These are phyloP conservation scores for Avena atlantica DNA, from an alignment of 176 grass and related monocot genomes.

Conservation along the genomic window DNA sequence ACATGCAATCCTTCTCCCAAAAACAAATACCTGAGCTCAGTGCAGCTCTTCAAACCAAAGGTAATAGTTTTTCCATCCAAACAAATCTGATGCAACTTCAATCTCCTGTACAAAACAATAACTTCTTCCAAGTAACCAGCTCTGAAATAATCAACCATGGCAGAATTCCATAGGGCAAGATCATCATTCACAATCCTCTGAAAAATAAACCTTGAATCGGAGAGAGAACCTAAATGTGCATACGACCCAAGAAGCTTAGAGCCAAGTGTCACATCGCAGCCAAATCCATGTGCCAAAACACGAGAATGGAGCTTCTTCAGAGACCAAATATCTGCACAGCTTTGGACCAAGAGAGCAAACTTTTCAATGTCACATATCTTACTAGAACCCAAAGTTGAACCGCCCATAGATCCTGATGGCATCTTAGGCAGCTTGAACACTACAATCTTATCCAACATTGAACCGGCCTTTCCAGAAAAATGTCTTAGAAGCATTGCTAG, in stretches of 20 bases:
- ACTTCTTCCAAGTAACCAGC: slow-evolving; percentile 53
- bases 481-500: background rate
- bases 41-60: slow-evolving; percentile 71
- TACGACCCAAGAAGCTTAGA: slow-evolving; percentile 54
- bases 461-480: slow-evolving; percentile 22
- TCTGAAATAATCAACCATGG: slow-evolving; percentile 63
- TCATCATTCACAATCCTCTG: slow-evolving; percentile 43
- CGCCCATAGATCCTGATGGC: slow-evolving; percentile 2
- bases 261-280: slow-evolving; percentile 41
- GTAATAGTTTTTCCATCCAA: slow-evolving; percentile 55
- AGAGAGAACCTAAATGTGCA: slow-evolving; percentile 47
- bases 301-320: slow-evolving; percentile 61
- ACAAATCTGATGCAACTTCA: slow-evolving; percentile 38
- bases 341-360: slow-evolving; percentile 32
- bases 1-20: slow-evolving; percentile 55
- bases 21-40: slow-evolving; percentile 41
- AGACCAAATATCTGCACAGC: slow-evolving; percentile 43
- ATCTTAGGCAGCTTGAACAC: slow-evolving; percentile 18
- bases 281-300: slow-evolving; percentile 48
- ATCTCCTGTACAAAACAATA: slow-evolving; percentile 51
- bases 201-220: slow-evolving; percentile 52
- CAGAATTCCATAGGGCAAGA: slow-evolving; percentile 62
- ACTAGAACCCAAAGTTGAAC: slow-evolving; percentile 13
- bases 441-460: slow-evolving; percentile 4
- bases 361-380: slow-evolving; percentile 9